These are phyloP conservation scores for Phytopythium aichiense DNA, from an alignment of 352 stramenopile species.

Conservation along the genomic window DNA sequence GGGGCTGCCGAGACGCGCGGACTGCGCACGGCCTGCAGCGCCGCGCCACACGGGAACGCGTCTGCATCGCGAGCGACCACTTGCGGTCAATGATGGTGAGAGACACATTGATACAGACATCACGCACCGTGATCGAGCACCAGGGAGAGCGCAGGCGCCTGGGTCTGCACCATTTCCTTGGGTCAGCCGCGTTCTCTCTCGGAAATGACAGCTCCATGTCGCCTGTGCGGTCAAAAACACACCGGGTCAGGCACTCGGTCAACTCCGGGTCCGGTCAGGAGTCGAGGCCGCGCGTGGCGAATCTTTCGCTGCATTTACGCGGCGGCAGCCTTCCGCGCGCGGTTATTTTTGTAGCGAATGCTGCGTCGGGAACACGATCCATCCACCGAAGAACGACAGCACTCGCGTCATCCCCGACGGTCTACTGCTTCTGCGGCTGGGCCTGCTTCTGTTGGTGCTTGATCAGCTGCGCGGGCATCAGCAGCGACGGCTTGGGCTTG, in stretches of 20 bases:
- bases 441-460: slow-evolving; percentile 41
- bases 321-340: not conserved
- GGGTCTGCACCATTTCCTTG: slow-evolving; percentile 13
- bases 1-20: slow-evolving; percentile 10
- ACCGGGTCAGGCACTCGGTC: not conserved
- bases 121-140: slow-evolving; percentile 11
- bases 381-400: not conserved
- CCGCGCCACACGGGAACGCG: slow-evolving; percentile 42
- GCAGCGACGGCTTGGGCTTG: slow-evolving; percentile 18
- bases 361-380: not conserved
- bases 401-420: not conserved
- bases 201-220: not conserved
- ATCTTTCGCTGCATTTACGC: slow-evolving; percentile 1
- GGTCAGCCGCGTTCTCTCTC: not conserved
- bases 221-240: not conserved
- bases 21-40: slow-evolving; percentile 47
- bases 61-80: slow-evolving; percentile 1
- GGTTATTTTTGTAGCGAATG: not conserved
- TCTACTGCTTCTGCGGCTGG: slow-evolving; percentile 11
- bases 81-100: too few relatives aligned
- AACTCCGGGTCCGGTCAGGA: not conserved
- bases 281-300: not conserved
- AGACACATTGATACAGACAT: not conserved
- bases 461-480: slow-evolving; percentile 51
- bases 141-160: slow-evolving; percentile 7